Evolutionary conservation across 352 stramenopile species (phyloP), one percentile per base, ranked within the genome.

Genomic region (Pythium scleroteichum): DNA sequence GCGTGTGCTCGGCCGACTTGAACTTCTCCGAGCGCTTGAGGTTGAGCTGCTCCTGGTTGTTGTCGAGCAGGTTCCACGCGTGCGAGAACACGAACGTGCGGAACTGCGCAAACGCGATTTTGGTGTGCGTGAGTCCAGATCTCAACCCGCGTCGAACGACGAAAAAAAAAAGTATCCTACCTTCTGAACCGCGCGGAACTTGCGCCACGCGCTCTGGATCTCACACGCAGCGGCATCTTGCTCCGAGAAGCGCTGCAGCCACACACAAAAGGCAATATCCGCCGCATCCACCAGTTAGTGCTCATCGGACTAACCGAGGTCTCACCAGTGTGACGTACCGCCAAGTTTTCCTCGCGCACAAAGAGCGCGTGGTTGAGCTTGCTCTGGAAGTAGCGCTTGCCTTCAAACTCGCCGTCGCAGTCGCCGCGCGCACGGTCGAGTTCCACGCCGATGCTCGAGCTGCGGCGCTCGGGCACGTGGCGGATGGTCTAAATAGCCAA

Each of bases 41-140:
- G 49, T 94, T 93, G 23, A 95, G 78, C 59, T 96, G 86, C 64
- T 96, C 87, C 67, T 96, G 81, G 42, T 90, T 92, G 70, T 95
- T 96, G 65, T 97, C 88, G 41, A 97, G 66, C 53, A 95, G 56
- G 68, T 97, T 97, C 86, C 87, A 97, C 46, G 88, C 87, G 57
- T 90, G 72, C 27, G 84, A 89, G 33, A 82, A 88, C 54, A 95
- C 79, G 1, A 94, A 71, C 49, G 81, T 79, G 16, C 79, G 85
- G 66, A 95, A 95, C 79, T 90, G 63, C n/a, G 27, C 2, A 55
- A 27, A 27, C 9, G 22, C 7, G 40, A 49, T 48, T 14, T 35
- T 10, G 29, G 29, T 35, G n/a, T n/a, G n/a, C 29, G 29, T 35
- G 5, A 35, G 29, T 35, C 29, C 5, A 35, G 5, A 10, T 10